Conservation (phyloP, 768 basidiomycete genomes). For the Polyporus arcularius region DNA sequence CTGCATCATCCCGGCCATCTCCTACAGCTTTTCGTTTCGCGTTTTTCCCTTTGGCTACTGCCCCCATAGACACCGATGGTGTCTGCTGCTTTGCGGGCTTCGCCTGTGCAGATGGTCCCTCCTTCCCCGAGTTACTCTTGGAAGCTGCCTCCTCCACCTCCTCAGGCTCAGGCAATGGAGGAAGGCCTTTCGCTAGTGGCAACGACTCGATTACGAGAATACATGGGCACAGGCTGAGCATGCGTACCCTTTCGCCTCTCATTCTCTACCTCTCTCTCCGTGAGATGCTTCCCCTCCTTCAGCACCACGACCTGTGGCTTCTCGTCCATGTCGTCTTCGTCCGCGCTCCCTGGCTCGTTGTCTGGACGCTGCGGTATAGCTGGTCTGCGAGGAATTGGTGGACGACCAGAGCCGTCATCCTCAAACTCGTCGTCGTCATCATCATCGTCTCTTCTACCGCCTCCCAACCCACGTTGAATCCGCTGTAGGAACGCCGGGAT, state of each 20-base stretch:
- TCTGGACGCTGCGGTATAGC: slow-evolving; percentile 68
- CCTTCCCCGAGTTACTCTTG: background rate
- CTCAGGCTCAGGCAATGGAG: slow-evolving; percentile 47
- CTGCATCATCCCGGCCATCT: slow-evolving; percentile 32
- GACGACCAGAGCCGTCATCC: slow-evolving; percentile 66
- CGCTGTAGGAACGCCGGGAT: slow-evolving; percentile 68
- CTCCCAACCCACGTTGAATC: slow-evolving; percentile 63
- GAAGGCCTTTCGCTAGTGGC: slow-evolving; percentile 57
- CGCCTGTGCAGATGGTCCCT: slow-evolving; percentile 5
- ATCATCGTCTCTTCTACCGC: slow-evolving; percentile 39
- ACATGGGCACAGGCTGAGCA: background rate
- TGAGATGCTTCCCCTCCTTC: slow-evolving; percentile 86
- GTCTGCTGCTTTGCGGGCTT: slow-evolving; percentile 21
- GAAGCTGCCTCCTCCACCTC: background rate
- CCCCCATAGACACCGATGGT: slow-evolving; percentile 42
- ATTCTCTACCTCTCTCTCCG: slow-evolving; percentile 75
- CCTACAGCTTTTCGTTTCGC: slow-evolving; percentile 37
- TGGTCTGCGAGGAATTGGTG: slow-evolving; percentile 75
- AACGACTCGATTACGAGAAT: background rate
- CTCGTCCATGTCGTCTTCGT: slow-evolving; percentile 68
- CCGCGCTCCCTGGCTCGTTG: slow-evolving; percentile 70
- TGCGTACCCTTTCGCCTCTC: slow-evolving; percentile 67
- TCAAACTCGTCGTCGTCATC: slow-evolving; percentile 54
- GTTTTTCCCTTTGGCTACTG: slow-evolving; percentile 22
- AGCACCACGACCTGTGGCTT: slow-evolving; percentile 88